Conservation (phyloP, 345 rosid genomes). For the Lenwebbia sp. region DNA sequence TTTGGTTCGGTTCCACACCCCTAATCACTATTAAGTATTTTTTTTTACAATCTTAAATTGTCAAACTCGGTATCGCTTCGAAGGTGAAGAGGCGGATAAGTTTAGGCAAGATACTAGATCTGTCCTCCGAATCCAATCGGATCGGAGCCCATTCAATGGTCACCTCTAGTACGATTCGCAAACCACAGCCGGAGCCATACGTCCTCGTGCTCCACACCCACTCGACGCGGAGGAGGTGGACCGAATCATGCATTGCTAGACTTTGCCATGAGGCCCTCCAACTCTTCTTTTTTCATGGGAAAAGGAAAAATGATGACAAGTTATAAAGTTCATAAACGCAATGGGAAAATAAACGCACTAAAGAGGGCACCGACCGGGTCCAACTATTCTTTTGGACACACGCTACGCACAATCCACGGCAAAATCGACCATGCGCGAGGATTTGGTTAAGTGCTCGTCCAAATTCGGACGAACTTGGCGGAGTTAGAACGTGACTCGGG, state of each 20-base stretch:
- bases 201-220: neutral
- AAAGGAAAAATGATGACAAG: neutral
- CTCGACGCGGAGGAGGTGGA: neutral
- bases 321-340: neutral
- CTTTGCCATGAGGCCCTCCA: neutral
- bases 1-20: too few relatives aligned
- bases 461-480: neutral
- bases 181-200: neutral
- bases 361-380: neutral
- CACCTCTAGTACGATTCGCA: too few relatives aligned
- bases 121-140: neutral
- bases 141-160: neutral
- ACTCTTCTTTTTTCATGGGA: neutral
- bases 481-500: neutral
- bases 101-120: too few relatives aligned
- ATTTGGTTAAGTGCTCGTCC: fast-evolving
- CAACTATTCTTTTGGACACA: neutral
- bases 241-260: neutral
- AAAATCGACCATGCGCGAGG: neutral
- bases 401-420: neutral
- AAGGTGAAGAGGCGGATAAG: neutral
- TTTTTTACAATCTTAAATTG: neutral
- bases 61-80: neutral
- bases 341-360: neutral
- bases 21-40: neutral